A percentile compares a stretch with the other conserved stretches of the same genome.
Conservation (phyloP, 805 yeast genomes). For the Yarrowia deformans region DNA sequence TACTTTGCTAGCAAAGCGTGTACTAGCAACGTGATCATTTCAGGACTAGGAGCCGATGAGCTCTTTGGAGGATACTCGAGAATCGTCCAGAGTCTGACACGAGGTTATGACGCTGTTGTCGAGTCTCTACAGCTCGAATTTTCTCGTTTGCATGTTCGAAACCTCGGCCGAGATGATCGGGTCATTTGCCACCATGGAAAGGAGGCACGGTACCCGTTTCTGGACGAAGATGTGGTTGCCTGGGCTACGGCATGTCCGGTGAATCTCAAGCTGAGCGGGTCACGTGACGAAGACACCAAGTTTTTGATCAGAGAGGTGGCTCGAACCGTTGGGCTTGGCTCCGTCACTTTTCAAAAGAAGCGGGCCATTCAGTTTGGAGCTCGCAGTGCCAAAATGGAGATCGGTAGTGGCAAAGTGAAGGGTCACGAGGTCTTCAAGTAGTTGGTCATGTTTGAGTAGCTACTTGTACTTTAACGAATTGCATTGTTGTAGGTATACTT, state of each 20-base stretch:
- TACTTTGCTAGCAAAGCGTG: slow-evolving; percentile 81
- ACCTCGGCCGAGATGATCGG: slow-evolving; percentile 90
- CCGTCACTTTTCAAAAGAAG: slow-evolving; percentile 77
- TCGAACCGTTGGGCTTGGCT: slow-evolving; percentile 52
- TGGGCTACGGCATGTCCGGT: slow-evolving; percentile 49
- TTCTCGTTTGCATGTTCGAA: slow-evolving; percentile 74
- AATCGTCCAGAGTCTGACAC: slow-evolving; percentile 56
- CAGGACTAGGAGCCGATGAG: slow-evolving; percentile 98
- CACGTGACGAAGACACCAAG: slow-evolving; percentile 56
- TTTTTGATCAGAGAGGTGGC: slow-evolving; percentile 71
- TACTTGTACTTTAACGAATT: too few species aligned
- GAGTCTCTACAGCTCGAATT: slow-evolving; percentile 75
- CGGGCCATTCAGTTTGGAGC: slow-evolving; percentile 98
- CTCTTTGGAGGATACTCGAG: slow-evolving; percentile 95
- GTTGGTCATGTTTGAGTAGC: too few species aligned
- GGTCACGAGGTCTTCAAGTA: slow-evolving; percentile 63
- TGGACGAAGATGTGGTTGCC: slow-evolving; percentile 67
- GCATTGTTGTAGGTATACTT: too few species aligned
- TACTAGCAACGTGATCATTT: slow-evolving; percentile 75
- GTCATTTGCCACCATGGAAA: slow-evolving; percentile 87
- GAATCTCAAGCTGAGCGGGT: slow-evolving; percentile 53
- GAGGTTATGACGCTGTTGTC: slow-evolving; percentile 56
- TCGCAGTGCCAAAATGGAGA: slow-evolving; percentile 89
- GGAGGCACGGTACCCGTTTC: slow-evolving; percentile 86
- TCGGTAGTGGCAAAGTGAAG: slow-evolving; percentile 74